Evolutionary conservation across 2,329 filamentous ascomycete species (phyloP).

Genomic region (Penicillium sp.): DNA sequence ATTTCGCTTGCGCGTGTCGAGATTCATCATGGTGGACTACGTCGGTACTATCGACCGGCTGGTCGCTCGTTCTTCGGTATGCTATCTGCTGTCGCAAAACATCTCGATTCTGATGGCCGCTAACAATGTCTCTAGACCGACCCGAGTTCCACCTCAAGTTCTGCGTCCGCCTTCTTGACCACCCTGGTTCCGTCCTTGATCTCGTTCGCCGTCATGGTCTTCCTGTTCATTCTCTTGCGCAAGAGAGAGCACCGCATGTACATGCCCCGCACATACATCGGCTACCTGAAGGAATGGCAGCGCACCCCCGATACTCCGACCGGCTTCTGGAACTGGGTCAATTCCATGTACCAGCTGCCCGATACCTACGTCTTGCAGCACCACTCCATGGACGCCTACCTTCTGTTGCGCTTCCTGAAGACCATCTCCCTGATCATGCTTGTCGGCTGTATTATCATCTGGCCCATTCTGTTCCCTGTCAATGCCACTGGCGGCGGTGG

Average conservation of each 20-base stretch:
- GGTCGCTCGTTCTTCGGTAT: constrained; percentile 12
- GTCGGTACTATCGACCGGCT: constrained; percentile 13
- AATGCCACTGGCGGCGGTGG: constrained; percentile 77
- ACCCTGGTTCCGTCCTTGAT: constrained; percentile 51
- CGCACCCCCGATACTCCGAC: constrained; percentile 60
- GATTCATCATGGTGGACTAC: constrained; percentile 16
- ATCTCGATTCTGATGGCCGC: neutral
- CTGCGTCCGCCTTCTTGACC: constrained; percentile 49
- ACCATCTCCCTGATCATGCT: constrained; percentile 76
- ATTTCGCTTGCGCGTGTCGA: neutral
- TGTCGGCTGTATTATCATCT: constrained; percentile 79
- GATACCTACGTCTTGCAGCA: constrained; percentile 85
- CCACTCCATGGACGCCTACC: constrained; percentile 87
- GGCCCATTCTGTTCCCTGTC: constrained; percentile 85
- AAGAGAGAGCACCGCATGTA: constrained; percentile 52
- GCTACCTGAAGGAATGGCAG: constrained; percentile 52
- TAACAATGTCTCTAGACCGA: constrained; percentile 3
- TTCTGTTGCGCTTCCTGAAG: constrained; percentile 85
- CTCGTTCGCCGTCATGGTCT: constrained; percentile 46
- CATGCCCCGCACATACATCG: constrained; percentile 57
- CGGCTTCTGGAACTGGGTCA: constrained; percentile 68
- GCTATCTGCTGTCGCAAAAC: neutral
- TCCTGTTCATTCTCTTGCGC: constrained; percentile 54
- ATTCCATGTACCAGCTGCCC: constrained; percentile 63
- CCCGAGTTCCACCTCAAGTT: constrained; percentile 29